Base-by-base conservation (phyloP, 1,284 basidiomycete species). In the Microbotryum intermedium region DNA sequence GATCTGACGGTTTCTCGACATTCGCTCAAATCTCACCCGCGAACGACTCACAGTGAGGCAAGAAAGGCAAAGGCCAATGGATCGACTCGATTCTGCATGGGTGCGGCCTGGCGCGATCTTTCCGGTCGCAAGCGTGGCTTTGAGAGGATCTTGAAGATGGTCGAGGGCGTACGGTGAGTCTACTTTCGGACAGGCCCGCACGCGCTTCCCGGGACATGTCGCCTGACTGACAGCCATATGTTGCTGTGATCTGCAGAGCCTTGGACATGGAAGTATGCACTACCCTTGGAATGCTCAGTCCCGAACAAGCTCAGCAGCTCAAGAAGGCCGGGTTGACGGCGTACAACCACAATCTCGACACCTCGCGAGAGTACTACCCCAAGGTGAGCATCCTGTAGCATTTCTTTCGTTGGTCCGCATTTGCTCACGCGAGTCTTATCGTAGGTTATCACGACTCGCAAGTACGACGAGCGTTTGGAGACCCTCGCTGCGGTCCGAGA, bases 311-410 rank as follows among this genome's bases (percentile, higher is more conserved):
- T n/a, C 80, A 78, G 66, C 84, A 86, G 69, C 81, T 97, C 67
- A 97, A 97, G 76, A 85, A 93, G 77, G 94, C 94, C 48, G 94
- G 94, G 47, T 77, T 97, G 71, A 97, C 92, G 48, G 94, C 94
- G 1, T 97, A 98, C 79, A 98, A 97, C 76, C 94, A 98, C 77
- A 98, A 98, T 76, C 83, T 98, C 60, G 94, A 98, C 77, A 98
- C 94, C 2, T 97, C 92, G 46, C 82, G 94, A 66, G 94, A 98
- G 77, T 95, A 88, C 77, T 97, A 97, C 75, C 92, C 92, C 44
- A 80, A 89, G 79, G 90, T 89, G 53, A 60, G 70, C 46, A 10
- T 7, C 20, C 9, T 1, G 20, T 11, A 34, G 5, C 47, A 6
- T 16, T 11, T 26, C 18, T 26, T n/a, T 5, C 3, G 18, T 43